Evolutionary conservation across 2,329 filamentous ascomycete species (phyloP), one percentile per base, ranked within the genome.

Genomic region (Furcasterigmium furcatum): DNA sequence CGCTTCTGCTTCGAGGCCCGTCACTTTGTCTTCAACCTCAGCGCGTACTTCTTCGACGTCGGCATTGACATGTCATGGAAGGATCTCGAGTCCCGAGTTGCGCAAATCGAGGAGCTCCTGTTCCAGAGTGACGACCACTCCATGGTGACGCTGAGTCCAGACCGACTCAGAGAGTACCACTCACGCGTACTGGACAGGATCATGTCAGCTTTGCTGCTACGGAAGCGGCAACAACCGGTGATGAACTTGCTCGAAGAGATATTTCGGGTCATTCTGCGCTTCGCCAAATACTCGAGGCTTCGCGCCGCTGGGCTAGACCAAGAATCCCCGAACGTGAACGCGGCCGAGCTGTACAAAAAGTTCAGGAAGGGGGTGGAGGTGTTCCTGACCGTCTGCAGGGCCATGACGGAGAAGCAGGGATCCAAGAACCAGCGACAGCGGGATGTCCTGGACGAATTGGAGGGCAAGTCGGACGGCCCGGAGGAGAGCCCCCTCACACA

Each of bases 21-120:
- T 44, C 86, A 94, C 61, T 91, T 97, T 53, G 75, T 95, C 20
- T 76, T 80, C 1, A 80, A 80, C 9, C 65, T 96, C 1, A 79
- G 83, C 32, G 79, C 84, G 1, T 94, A 96, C 58, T 87, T 91
- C 55, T 85, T 95, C 51, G 88, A 92, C 47, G 79, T 82, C 1
- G 91, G 86, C 2, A 84, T 97, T 42, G 77, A 78, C 8, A 73
- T 77, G 14, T 82, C 85, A 0, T 97, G 92, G 91, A 70, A 68
- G 19, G 69, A 71, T 0, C 92, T 96, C 49, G 80, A 87, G 41
- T 59, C 59, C 0, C 85, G 82, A 53, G 70, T 96, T 1, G 71
- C 82, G 21, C 72, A 69, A 9, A 73, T 94, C 13, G 79, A 92
- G 61, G 58, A 57, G 2, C 72, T 73, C 16, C 66, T 92, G 0